Conservation (phyloP, 371 early-diverging fungal genomes). For the Mortierella sp. region DNA sequence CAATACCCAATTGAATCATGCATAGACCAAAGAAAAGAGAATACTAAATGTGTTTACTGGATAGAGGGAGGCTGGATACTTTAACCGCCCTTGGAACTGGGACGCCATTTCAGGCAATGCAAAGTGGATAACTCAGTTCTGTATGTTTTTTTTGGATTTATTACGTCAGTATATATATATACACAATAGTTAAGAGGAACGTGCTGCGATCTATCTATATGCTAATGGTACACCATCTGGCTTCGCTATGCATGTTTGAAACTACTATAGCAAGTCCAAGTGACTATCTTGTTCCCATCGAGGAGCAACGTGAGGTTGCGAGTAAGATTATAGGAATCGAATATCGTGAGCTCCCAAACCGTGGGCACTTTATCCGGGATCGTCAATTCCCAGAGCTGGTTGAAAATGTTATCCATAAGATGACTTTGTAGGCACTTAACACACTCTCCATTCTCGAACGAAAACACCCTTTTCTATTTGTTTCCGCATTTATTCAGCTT, state of each 20-base stretch:
- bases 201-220: background rate
- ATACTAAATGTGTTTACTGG: background rate
- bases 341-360: conserved; percentile 51
- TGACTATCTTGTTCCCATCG: conserved; percentile 57
- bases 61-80: conserved; percentile 53
- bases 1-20: background rate
- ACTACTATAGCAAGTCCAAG: conserved; percentile 35
- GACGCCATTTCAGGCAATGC: conserved; percentile 51
- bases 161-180: background rate
- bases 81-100: conserved; percentile 59
- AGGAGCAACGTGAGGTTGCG: conserved; percentile 54
- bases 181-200: background rate
- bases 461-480: background rate
- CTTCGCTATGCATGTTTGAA: background rate
- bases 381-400: conserved; percentile 55
- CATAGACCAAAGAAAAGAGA: background rate
- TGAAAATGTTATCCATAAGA: conserved; percentile 34
- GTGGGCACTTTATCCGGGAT: conserved; percentile 55
- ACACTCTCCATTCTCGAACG: background rate
- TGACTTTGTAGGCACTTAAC: conserved; percentile 17
- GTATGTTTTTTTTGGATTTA: conserved; percentile 13
- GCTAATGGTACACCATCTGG: background rate
- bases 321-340: conserved; percentile 42
- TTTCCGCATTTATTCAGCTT: background rate
- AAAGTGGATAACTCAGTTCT: conserved; percentile 53